Evolutionary conservation across 163 green algal species (phyloP).

Genomic region (Smithsoniella earleae): DNA sequence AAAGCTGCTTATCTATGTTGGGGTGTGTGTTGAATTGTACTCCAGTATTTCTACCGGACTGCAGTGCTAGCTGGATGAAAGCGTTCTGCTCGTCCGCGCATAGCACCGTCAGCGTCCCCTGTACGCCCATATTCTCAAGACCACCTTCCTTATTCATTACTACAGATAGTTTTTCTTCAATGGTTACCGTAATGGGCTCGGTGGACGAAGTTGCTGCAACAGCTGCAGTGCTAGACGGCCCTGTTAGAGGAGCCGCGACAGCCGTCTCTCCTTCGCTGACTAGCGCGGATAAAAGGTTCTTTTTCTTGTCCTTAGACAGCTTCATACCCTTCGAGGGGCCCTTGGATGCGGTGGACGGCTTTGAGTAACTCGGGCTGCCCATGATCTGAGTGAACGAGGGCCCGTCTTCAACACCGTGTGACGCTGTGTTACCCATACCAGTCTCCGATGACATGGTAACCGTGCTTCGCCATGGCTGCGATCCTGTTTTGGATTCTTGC

Average conservation of each 20-base stretch:
- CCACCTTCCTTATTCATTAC: slow-evolving; percentile 84
- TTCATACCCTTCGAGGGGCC: slow-evolving; percentile 79
- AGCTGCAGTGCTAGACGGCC: background rate
- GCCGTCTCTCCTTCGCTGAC: slow-evolving; percentile 48
- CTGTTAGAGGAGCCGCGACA: background rate
- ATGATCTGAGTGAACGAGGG: slow-evolving; percentile 10
- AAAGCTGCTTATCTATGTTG: slow-evolving; percentile 93
- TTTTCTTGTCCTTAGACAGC: slow-evolving; percentile 67
- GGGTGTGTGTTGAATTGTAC: slow-evolving; percentile 99
- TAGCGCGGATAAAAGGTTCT: slow-evolving; percentile 79
- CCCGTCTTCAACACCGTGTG: background rate
- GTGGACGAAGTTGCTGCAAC: slow-evolving; percentile 27
- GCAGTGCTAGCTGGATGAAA: slow-evolving; percentile 39
- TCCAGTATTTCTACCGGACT: slow-evolving; percentile 53
- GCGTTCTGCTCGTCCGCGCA: slow-evolving; percentile 42
- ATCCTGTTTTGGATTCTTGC: slow-evolving; percentile 49
- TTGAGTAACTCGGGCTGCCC: slow-evolving; percentile 20
- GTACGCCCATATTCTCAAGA: slow-evolving; percentile 87
- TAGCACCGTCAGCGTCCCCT: slow-evolving; percentile 76
- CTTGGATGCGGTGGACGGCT: slow-evolving; percentile 6
- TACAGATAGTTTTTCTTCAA: slow-evolving; percentile 84
- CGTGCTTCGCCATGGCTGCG: slow-evolving; percentile 13
- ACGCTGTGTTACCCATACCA: too few relatives aligned
- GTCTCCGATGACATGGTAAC: slow-evolving; percentile 4
- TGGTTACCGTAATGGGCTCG: slow-evolving; percentile 76